Percentiles rank a stretch among this genome's conserved stretches.
phyloP scores from a whole-genome alignment of 2,329 filamentous ascomycete species.

The Rutstroemia sp. region DNA sequence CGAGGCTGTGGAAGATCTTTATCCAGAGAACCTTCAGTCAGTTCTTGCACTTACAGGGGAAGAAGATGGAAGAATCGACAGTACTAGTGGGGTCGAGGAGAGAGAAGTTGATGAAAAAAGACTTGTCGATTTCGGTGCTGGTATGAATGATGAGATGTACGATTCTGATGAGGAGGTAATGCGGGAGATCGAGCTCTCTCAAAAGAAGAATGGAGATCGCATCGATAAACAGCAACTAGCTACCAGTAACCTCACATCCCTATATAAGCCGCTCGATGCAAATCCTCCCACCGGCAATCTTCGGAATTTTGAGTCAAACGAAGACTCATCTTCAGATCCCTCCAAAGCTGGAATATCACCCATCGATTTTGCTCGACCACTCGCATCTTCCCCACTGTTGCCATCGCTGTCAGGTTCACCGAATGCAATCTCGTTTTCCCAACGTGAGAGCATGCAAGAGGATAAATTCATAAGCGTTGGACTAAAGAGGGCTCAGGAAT shows the following conservation, averaged over 20 bases:
- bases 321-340: too few species aligned
- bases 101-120: conserved; percentile 56
- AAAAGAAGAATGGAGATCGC: conserved; percentile 18
- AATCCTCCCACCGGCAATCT: not conserved
- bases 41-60: conserved; percentile 33
- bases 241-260: not conserved
- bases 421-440: not conserved
- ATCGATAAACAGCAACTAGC: conserved; percentile 12
- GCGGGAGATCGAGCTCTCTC: conserved; percentile 27
- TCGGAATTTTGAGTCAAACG: too few species aligned
- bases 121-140: conserved; percentile 36
- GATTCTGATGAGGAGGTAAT: conserved; percentile 48
- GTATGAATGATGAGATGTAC: conserved; percentile 38
- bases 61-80: conserved; percentile 8
- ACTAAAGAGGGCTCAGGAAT: not conserved
- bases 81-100: conserved; percentile 12
- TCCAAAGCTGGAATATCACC: too few species aligned
- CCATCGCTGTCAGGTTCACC: not conserved
- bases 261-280: not conserved
- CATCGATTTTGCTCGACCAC: too few species aligned
- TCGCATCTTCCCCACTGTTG: not conserved
- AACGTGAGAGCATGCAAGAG: not conserved
- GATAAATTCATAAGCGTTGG: not conserved
- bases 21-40: conserved; percentile 55
- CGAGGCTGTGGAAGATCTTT: conserved; percentile 83